These are phyloP conservation scores for Melampsora larici-populina DNA, from an alignment of 1,284 basidiomycete genomes.

Conservation along the genomic window DNA sequence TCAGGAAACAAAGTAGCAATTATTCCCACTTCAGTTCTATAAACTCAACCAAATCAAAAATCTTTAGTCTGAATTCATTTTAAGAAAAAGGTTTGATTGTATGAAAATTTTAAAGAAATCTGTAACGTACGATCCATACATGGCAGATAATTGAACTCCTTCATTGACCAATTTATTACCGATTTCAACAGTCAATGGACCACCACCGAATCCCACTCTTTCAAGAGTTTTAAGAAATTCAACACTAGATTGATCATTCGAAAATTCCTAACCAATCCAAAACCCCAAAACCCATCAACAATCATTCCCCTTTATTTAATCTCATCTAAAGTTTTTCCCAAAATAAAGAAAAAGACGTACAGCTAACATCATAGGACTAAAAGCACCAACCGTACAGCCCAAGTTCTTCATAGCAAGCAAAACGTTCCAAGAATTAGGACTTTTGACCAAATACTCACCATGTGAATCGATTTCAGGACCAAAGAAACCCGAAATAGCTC, in stretches of 20 bases:
- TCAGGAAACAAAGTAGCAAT: conserved; percentile 2
- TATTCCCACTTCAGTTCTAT: conserved; percentile 1
- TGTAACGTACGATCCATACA: neutral
- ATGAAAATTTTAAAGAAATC: too few species aligned
- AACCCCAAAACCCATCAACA: too few species aligned
- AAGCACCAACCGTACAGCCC: neutral
- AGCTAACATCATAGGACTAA: neutral
- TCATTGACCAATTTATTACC: neutral
- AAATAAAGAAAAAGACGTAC: neutral
- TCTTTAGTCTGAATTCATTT: neutral
- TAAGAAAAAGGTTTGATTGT: too few species aligned
- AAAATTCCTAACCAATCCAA: neutral
- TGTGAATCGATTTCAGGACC: neutral
- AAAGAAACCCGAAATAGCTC: neutral
- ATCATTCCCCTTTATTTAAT: neutral
- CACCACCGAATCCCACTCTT: conserved; percentile 13
- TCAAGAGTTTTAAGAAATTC: neutral
- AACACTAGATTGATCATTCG: neutral
- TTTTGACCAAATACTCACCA: neutral
- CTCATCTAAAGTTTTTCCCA: neutral
- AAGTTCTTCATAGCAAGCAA: neutral
- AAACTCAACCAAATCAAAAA: neutral
- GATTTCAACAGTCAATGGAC: neutral
- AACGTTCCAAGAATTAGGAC: neutral
- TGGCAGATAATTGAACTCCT: neutral